These are phyloP conservation scores for Multifurca ochricompacta DNA, from an alignment of 768 basidiomycete genomes.

Conservation along the genomic window DNA sequence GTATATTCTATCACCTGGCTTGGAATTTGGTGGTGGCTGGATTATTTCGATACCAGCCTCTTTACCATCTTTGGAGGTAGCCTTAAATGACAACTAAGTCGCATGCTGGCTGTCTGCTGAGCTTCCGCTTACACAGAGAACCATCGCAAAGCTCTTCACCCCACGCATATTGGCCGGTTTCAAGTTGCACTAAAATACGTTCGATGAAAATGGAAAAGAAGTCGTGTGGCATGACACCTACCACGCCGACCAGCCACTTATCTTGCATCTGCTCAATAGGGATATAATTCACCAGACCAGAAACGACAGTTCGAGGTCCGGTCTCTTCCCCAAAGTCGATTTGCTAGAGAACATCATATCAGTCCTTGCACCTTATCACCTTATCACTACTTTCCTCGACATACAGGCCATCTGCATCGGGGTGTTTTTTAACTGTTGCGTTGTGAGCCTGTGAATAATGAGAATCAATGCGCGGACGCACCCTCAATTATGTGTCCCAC, in stretches of 20 bases:
- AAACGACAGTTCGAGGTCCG: conserved; percentile 93
- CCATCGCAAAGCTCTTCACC: conserved; percentile 97
- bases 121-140: conserved; percentile 62
- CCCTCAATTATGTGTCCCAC: conserved; percentile 91
- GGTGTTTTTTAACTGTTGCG: conserved; percentile 78
- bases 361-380: background rate
- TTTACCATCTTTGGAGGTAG: conserved; percentile 83
- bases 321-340: conserved; percentile 94
- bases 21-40: conserved; percentile 73
- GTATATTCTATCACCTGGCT: conserved; percentile 90
- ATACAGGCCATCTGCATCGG: conserved; percentile 96
- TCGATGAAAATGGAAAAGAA: background rate
- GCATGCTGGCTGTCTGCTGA: background rate
- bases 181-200: conserved; percentile 61
- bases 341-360: conserved; percentile 44
- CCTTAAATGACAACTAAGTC: conserved; percentile 37
- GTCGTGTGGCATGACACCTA: conserved; percentile 30
- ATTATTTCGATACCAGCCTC: conserved; percentile 89
- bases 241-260: conserved; percentile 76
- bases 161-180: conserved; percentile 97
- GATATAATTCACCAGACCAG: conserved; percentile 93
- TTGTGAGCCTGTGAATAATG: background rate
- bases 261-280: conserved; percentile 90
- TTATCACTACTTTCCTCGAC: conserved; percentile 57
- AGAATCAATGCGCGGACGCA: conserved; percentile 31